Conservation (phyloP, 805 yeast genomes). For the Priceomyces melissophilus region DNA sequence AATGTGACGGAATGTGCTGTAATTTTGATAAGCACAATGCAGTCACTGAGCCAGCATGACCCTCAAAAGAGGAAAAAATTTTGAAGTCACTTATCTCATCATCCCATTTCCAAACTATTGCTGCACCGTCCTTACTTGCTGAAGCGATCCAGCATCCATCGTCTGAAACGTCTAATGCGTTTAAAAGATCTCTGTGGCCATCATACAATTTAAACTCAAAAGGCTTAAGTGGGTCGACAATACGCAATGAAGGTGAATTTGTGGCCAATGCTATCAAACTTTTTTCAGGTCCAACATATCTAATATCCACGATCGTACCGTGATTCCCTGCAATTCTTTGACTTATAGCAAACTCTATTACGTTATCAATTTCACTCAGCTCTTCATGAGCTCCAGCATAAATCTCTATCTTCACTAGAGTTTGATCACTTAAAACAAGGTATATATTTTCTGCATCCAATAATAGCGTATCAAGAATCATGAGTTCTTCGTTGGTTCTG, state of each 20-base stretch:
- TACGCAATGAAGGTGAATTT: slow-evolving; percentile 82
- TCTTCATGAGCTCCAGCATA: slow-evolving; percentile 8
- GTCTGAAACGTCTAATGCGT: slow-evolving; percentile 68
- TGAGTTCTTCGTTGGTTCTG: slow-evolving; percentile 66
- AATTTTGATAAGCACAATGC: slow-evolving; percentile 73
- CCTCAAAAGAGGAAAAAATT: slow-evolving; percentile 63
- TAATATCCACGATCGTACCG: slow-evolving; percentile 90
- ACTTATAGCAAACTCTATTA: slow-evolving; percentile 34
- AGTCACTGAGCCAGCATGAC: slow-evolving; percentile 85
- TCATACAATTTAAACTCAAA: slow-evolving; percentile 63
- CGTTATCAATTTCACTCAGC: slow-evolving; percentile 16
- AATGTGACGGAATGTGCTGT: slow-evolving; percentile 51
- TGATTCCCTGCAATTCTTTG: slow-evolving; percentile 85
- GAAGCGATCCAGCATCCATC: slow-evolving; percentile 92
- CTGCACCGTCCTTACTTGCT: slow-evolving; percentile 85
- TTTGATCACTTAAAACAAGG: slow-evolving; percentile 79
- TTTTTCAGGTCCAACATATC: slow-evolving; percentile 63
- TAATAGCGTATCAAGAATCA: slow-evolving; percentile 58
- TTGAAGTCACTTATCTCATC: slow-evolving; percentile 36
- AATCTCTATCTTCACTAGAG: slow-evolving; percentile 51
- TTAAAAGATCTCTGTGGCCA: slow-evolving; percentile 84
- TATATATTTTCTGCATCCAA: slow-evolving; percentile 33
- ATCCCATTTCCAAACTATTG: slow-evolving; percentile 74
- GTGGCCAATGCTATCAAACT: slow-evolving; percentile 79
- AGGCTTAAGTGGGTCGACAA: slow-evolving; percentile 60